A percentile compares a stretch with the other conserved stretches of the same genome.
These are phyloP conservation scores for Lathyrus oleraceus DNA, from an alignment of 306 rosid genomes.

Conservation along the genomic window DNA sequence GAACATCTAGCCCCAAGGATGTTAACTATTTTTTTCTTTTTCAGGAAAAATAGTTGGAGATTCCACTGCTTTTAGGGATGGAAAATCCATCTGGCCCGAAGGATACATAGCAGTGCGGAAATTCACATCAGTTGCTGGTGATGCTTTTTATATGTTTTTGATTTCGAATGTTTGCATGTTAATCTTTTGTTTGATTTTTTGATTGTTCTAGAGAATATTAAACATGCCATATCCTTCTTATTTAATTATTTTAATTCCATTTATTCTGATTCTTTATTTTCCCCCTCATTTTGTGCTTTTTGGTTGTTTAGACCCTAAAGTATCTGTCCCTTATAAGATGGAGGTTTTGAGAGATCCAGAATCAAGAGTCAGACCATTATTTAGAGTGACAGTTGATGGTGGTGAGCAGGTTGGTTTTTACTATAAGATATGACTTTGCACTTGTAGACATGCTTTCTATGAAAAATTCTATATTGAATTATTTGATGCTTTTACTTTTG, in stretches of 20 bases:
- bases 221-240: slow-evolving; percentile 17
- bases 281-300: slow-evolving; percentile 24
- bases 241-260: slow-evolving; percentile 22
- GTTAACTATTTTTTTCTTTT: slow-evolving; percentile 15
- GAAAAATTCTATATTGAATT: slow-evolving; percentile 16
- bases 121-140: slow-evolving; percentile 83
- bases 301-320: slow-evolving; percentile 59
- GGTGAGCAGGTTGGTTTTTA: slow-evolving; percentile 85
- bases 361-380: slow-evolving; percentile 72
- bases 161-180: slow-evolving; percentile 18
- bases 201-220: not conserved
- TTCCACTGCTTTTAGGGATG: slow-evolving; percentile 66
- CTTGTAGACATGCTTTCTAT: slow-evolving; percentile 4
- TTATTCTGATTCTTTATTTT: slow-evolving; percentile 10
- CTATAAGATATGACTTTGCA: slow-evolving; percentile 13
- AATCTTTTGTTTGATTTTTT: slow-evolving; percentile 26
- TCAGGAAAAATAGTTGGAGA: slow-evolving; percentile 82
- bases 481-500: slow-evolving; percentile 25
- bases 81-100: slow-evolving; percentile 79
- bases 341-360: slow-evolving; percentile 93
- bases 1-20: slow-evolving; percentile 17
- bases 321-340: slow-evolving; percentile 66
- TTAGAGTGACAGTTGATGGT: slow-evolving; percentile 75
- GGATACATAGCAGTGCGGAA: slow-evolving; percentile 89
- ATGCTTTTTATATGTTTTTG: not conserved